Base-by-base conservation (phyloP, 1,139 yeast species). In the Protomyces arabidopsidicola region DNA sequence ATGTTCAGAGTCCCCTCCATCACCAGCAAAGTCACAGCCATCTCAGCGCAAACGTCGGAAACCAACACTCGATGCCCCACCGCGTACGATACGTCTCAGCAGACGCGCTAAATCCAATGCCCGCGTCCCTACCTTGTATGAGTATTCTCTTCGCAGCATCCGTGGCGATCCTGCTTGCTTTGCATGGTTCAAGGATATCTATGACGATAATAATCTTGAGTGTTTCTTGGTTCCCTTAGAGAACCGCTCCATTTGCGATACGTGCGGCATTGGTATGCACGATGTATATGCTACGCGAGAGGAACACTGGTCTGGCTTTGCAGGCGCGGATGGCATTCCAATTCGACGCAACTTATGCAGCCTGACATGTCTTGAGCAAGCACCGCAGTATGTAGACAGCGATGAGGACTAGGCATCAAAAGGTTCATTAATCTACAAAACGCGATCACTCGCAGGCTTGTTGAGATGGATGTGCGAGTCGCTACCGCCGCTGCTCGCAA, bases 401-500 rank as follows among this genome's bases (percentile, higher is more conserved):
- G 48, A 42, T 20, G 48, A 42, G 22, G 24, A 42, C 9, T 42
- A 42, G 20, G 24, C 10, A 42, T 20, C n/a, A 38, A 38, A 38
- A 38, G 6, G 24, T 6, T 42, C 16, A 36, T 36, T 36, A 36
- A 16, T 16, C 48, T 42, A 42, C 48, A 42, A 42, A 20, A n/a
- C 24, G 20, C 48, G 48, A 18, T 42, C 22, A 42, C 48, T 42
- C 24, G 18, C 18, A 18, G 48, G 48, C 24, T 42, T 42, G 22
- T 58, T 58, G 39, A 58, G 54, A 36, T 59, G 60, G 45, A 63
- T 59, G 35, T 60, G 63, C 57, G 58, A 54, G 31, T 64, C 66
- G 14, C 62, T 60, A 9, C 62, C 62, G 6, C 63, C 66, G 22
- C 63, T 60, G 62, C 65, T 88, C 0, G 97, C 98, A 73, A 93